Conservation (phyloP, 257 asterid species). For the Mitragyna speciosa region DNA sequence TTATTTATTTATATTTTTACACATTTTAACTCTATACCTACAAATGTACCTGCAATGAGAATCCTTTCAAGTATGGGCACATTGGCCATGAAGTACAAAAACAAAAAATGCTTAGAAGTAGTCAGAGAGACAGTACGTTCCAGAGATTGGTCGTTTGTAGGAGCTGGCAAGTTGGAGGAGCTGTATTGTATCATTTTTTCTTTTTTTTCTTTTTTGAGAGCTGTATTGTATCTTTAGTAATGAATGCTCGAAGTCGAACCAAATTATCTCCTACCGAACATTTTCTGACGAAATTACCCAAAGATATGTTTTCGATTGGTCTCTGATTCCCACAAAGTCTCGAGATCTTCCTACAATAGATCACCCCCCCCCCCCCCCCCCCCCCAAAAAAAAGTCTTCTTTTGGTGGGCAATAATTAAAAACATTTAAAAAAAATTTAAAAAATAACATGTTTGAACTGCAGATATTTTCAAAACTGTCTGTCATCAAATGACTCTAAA, state of each 20-base stretch:
- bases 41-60: too few species aligned
- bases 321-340: not conserved
- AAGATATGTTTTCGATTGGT: not conserved
- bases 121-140: not conserved
- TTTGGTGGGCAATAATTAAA: not conserved
- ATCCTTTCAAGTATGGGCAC: too few species aligned
- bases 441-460: not conserved
- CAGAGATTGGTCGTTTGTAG: not conserved
- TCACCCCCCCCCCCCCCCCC: too few species aligned
- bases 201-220: too few species aligned
- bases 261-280: conserved; percentile 3
- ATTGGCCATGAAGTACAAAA: not conserved
- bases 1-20: too few species aligned
- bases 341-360: not conserved
- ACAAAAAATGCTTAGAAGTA: not conserved
- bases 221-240: not conserved
- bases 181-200: not conserved
- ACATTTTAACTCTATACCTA: too few species aligned
- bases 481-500: not conserved
- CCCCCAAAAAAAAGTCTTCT: too few species aligned
- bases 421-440: not conserved
- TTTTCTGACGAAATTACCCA: not conserved
- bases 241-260: conserved; percentile 12
- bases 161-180: conserved; percentile 21
- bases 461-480: not conserved